phyloP scores from a whole-genome alignment of 345 rosid species.

The Corchorus capsularis region DNA sequence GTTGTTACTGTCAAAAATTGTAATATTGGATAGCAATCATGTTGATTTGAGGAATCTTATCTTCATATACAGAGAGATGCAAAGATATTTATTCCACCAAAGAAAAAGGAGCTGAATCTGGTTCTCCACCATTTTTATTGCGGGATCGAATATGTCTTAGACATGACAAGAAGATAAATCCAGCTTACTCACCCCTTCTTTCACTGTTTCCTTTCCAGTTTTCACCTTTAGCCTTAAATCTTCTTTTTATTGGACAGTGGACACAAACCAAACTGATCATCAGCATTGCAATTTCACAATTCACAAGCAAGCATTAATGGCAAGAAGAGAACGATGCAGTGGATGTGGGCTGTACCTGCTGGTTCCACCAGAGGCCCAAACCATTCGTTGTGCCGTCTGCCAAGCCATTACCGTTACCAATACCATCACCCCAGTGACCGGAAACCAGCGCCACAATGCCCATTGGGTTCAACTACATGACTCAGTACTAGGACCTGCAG shows the following conservation, averaged over 20 bases:
- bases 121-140: constrained; percentile 20
- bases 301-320: constrained; percentile 27
- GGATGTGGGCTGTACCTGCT: constrained; percentile 49
- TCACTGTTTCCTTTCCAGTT: neutral
- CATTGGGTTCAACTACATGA: constrained; percentile 7
- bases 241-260: neutral
- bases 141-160: constrained; percentile 13
- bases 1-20: neutral
- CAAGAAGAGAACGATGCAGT: constrained; percentile 50
- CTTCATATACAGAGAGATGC: neutral
- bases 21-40: neutral
- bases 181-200: neutral
- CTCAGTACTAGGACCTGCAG: neutral
- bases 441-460: neutral
- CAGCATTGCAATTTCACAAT: neutral
- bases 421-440: neutral
- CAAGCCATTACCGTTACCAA: constrained; percentile 12
- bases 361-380: constrained; percentile 36
- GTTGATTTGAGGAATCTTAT: constrained; percentile 17
- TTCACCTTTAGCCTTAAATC: neutral
- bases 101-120: constrained; percentile 22
- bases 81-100: constrained; percentile 9
- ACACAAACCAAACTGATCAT: too few species aligned
- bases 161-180: neutral
- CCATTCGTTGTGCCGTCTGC: constrained; percentile 9